A percentile compares a stretch with the other conserved stretches of the same genome.
These are phyloP conservation scores for Panaeolus cyanescens DNA, from an alignment of 768 basidiomycete species.

Conservation along the genomic window DNA sequence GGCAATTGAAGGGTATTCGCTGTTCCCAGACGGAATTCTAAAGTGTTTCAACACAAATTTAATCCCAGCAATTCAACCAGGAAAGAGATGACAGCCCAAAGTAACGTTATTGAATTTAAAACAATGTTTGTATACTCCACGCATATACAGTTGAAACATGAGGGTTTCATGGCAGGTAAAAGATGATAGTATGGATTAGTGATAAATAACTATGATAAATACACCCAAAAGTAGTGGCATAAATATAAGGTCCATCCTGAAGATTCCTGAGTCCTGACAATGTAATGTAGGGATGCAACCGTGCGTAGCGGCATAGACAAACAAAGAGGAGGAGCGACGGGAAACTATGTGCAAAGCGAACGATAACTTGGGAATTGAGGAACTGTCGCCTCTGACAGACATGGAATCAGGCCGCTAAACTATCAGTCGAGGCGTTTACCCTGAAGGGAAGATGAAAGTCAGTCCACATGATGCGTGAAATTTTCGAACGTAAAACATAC, in stretches of 20 bases:
- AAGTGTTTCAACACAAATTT: no score
- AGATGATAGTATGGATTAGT: background rate
- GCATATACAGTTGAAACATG: background rate
- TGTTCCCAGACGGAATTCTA: no score
- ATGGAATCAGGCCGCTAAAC: no score
- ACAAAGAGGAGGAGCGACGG: background rate
- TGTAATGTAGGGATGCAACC: background rate
- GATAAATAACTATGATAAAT: background rate
- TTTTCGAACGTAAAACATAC: background rate
- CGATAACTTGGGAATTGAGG: background rate
- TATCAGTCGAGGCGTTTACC: background rate
- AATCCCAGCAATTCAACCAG: no score
- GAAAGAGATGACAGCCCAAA: no score
- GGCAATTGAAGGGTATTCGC: no score
- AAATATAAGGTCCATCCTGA: background rate
- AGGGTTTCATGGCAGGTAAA: background rate
- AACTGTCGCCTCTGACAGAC: no score
- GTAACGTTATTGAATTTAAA: no score
- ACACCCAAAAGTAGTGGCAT: background rate
- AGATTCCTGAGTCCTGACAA: background rate
- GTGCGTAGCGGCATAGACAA: background rate
- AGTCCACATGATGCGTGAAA: background rate
- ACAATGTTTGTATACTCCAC: no score
- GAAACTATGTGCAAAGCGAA: background rate
- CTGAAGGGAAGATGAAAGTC: background rate